These are phyloP conservation scores for Gaeumannomyces sp. DNA, from an alignment of 2,329 filamentous ascomycete species.

Conservation along the genomic window DNA sequence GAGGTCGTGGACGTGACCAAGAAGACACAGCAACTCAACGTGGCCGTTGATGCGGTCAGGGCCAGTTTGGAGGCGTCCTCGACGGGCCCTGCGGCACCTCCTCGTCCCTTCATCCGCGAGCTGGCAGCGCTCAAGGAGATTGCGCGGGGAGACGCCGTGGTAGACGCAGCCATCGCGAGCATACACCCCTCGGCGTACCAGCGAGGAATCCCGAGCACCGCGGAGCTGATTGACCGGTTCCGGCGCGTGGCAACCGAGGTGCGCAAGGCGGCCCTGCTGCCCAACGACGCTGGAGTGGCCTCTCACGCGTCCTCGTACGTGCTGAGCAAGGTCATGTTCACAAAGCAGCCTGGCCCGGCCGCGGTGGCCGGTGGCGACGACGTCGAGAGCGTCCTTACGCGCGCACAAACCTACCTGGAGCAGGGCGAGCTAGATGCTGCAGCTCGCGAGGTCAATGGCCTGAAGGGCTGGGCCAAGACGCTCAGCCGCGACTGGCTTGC, in stretches of 20 bases:
- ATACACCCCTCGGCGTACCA: conserved; percentile 95
- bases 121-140: conserved; percentile 93
- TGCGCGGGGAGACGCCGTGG: conserved; percentile 73
- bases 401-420: conserved; percentile 85
- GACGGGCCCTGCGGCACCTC: conserved; percentile 45
- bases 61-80: conserved; percentile 58
- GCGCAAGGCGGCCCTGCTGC: conserved; percentile 85
- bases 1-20: conserved; percentile 84
- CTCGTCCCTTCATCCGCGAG: conserved; percentile 82
- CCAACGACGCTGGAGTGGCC: conserved; percentile 89
- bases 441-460: conserved; percentile 87
- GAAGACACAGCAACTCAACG: conserved; percentile 90
- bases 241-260: conserved; percentile 87
- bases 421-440: conserved; percentile 89
- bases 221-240: conserved; percentile 92
- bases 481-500: conserved; percentile 89
- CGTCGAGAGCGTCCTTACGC: conserved; percentile 86
- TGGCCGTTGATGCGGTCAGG: conserved; percentile 89
- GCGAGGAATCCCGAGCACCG: conserved; percentile 73
- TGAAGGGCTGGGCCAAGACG: conserved; percentile 92
- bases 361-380: conserved; percentile 77
- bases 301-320: conserved; percentile 87
- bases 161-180: conserved; percentile 90
- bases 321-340: conserved; percentile 92
- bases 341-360: conserved; percentile 56